These are phyloP conservation scores for Suhomyces wounanorum DNA, from an alignment of 1,139 yeast genomes.

Conservation along the genomic window DNA sequence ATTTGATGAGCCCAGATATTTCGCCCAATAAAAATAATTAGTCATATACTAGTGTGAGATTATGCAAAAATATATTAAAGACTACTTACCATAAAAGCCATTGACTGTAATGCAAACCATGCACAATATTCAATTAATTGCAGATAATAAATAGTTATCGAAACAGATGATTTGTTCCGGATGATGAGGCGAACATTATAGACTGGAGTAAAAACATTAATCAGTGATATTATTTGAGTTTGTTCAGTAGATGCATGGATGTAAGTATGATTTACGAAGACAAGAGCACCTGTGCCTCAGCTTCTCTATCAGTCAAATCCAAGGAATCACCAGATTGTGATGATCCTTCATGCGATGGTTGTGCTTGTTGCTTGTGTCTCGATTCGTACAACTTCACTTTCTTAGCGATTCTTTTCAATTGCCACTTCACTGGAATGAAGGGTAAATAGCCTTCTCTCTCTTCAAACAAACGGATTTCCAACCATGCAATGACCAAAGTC, in stretches of 20 bases:
- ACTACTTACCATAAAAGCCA: neutral
- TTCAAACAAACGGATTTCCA: conserved; percentile 28
- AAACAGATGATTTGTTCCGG: neutral
- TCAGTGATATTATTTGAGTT: neutral
- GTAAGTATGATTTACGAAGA: neutral
- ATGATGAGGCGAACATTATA: neutral
- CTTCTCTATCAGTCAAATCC: conserved; percentile 11
- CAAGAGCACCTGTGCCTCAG: conserved; percentile 13
- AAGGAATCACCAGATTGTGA: neutral
- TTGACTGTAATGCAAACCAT: neutral
- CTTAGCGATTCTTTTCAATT: conserved; percentile 24
- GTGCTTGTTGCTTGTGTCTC: conserved; percentile 13
- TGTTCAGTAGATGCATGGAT: neutral
- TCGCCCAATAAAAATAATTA: conserved; percentile 32
- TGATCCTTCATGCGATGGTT: neutral
- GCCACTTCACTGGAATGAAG: conserved; percentile 28
- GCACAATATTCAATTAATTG: neutral
- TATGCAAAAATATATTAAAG: neutral
- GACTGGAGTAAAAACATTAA: neutral
- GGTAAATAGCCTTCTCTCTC: conserved; percentile 38
- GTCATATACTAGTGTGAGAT: neutral
- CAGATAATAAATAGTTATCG: neutral
- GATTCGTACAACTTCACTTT: conserved; percentile 20
- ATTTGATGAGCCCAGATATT: conserved; percentile 86
- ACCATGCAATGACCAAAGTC: conserved; percentile 31